A percentile compares a stretch with the other conserved stretches of the same genome.
Evolutionary conservation across 306 rosid species (phyloP).

Genomic region (Amphicarpaea edgeworthii): DNA sequence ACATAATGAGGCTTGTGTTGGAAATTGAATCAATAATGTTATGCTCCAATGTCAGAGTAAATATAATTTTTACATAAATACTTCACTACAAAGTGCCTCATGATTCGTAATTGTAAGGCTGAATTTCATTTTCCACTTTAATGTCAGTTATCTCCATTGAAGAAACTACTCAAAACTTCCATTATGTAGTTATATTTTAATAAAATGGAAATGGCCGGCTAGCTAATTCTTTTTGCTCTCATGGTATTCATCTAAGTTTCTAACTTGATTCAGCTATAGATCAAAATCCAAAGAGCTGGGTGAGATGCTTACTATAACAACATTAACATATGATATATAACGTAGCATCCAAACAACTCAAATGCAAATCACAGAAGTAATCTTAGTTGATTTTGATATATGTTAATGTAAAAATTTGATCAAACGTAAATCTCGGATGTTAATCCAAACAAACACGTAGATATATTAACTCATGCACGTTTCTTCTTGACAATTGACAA

Average conservation of each 20-base stretch:
- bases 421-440: no score
- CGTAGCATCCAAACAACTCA: no score
- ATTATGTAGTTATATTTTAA: neutral
- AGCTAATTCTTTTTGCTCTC: neutral
- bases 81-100: slow-evolving; percentile 40
- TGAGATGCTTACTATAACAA: slow-evolving; percentile 6
- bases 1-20: slow-evolving; percentile 62
- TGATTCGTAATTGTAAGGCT: slow-evolving; percentile 34
- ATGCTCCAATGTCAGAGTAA: slow-evolving; percentile 49
- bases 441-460: no score
- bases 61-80: slow-evolving; percentile 34
- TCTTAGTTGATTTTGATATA: no score
- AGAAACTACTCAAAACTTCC: neutral
- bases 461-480: slow-evolving; percentile 21
- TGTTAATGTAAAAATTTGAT: no score
- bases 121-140: slow-evolving; percentile 39
- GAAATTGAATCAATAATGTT: slow-evolving; percentile 65
- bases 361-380: no score
- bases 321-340: neutral
- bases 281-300: slow-evolving; percentile 1
- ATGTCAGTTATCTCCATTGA: slow-evolving; percentile 26
- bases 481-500: slow-evolving; percentile 13
- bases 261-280: slow-evolving; percentile 19
- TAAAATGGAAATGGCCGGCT: neutral
- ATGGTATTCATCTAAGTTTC: neutral